Base-by-base conservation (phyloP, 176 grass and related monocot genomes). In the Rhynchospora tenuis region DNA sequence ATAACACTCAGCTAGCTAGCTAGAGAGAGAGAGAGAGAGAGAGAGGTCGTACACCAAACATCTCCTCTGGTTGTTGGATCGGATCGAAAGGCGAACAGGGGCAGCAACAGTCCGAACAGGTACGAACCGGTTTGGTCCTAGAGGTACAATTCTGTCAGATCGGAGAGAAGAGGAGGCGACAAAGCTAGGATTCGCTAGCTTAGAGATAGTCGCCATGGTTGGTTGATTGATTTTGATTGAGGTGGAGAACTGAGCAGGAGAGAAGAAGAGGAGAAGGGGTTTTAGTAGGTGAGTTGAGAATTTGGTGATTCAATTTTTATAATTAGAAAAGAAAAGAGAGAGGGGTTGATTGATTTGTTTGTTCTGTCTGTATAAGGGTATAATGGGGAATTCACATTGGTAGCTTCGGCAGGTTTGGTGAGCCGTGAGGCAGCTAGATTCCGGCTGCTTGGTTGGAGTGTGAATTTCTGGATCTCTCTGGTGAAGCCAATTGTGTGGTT, bases 121-220 rank as follows among this genome's bases (percentile, higher is more conserved):
- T 38, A 79, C 80, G 5, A 10, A 24, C 28, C 56, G 50, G 14
- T 55, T 44, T 3, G 76, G 46, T 10, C 24, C 64, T 6, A 61
- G 1, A 13, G 7, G 64, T 24, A 61, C 27, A 19, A 58, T 74
- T 51, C 73, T 79, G 3, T 90, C 81, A n/a, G 73, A 66, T 33
- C 84, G 61, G 63, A 79, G 33, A 13, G 73, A 45, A 24, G 80
- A 88, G n/a, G 79, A 83, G 59, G 79, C 65, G 7, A 66, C 54
- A 26, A 87, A 62, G 23, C 69, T 82, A 54, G 84, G 24, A 57
- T 55, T 86, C 11, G 81, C 54, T 56, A 90, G 81, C 74, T 90
- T 87, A 7, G 88, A 90, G 45, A 90, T 87, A n/a, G 88, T 84
- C 22, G 88, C 88, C 88, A 90, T 90, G 63, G 50, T 46, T 20